Evolutionary conservation across 768 basidiomycete species (phyloP).

Genomic region (Lactarius sanguifluus): DNA sequence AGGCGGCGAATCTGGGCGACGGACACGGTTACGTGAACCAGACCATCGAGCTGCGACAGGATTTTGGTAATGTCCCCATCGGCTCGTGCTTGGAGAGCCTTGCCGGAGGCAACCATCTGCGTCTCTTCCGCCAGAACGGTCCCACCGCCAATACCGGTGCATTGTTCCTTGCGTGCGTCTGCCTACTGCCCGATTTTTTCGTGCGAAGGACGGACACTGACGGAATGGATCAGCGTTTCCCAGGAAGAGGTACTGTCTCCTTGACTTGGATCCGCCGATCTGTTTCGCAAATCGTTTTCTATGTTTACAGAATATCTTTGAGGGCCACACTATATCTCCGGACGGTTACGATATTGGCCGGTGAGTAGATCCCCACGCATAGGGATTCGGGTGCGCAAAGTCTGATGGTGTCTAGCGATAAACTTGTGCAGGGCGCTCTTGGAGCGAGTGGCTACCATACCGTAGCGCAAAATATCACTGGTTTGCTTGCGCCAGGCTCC

Average conservation of each 20-base stretch:
- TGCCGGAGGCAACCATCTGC: conserved; percentile 30
- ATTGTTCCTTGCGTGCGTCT: conserved; percentile 39
- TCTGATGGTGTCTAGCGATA: conserved; percentile 13
- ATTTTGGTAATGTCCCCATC: conserved; percentile 38
- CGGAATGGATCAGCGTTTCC: conserved; percentile 29
- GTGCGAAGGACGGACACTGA: neutral
- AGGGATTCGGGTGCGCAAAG: neutral
- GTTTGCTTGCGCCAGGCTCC: conserved; percentile 53
- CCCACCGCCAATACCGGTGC: conserved; percentile 36
- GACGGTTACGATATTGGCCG: conserved; percentile 39
- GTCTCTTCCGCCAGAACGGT: conserved; percentile 36
- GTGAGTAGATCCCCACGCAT: conserved; percentile 19
- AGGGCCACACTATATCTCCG: conserved; percentile 33
- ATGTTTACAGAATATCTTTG: conserved; percentile 15
- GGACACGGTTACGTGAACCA: conserved; percentile 47
- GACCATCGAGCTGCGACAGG: conserved; percentile 46
- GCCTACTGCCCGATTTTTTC: neutral
- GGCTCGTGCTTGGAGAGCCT: conserved; percentile 46
- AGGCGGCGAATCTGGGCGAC: conserved; percentile 49
- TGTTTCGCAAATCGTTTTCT: neutral
- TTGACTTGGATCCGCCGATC: neutral
- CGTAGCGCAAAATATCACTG: conserved; percentile 46
- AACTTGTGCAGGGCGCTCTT: conserved; percentile 15
- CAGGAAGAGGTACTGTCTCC: conserved; percentile 29
- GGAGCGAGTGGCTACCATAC: conserved; percentile 43